Percentiles rank a stretch among this genome's conserved stretches.
phyloP scores from a whole-genome alignment of 306 rosid genomes.

The Citrullus colocynthis region DNA sequence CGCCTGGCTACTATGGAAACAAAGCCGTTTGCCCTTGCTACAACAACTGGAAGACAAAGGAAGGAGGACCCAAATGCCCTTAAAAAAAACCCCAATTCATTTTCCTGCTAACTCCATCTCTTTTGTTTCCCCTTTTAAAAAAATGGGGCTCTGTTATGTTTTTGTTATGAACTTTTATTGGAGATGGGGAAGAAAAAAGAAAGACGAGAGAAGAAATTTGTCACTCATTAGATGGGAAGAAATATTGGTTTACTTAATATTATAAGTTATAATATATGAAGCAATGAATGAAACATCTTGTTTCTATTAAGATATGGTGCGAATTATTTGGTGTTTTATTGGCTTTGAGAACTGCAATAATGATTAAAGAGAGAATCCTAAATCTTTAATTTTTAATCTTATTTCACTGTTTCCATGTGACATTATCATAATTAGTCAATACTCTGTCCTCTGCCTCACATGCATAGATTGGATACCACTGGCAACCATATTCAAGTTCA shows the following conservation, averaged over 20 bases:
- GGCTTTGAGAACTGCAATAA: background rate
- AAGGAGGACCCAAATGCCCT: conserved; percentile 92
- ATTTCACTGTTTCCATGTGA: background rate
- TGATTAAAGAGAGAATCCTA: background rate
- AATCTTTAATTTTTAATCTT: background rate
- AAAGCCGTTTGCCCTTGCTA: conserved; percentile 87
- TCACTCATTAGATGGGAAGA: background rate
- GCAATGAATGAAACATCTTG: conserved; percentile 1
- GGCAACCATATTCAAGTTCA: background rate
- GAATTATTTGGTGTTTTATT: background rate
- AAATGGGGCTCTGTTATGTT: background rate
- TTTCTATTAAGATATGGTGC: background rate
- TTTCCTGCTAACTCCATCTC: background rate
- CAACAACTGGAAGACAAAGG: conserved; percentile 90
- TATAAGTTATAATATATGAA: background rate
- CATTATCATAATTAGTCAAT: background rate
- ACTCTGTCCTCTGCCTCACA: background rate
- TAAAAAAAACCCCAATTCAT: background rate
- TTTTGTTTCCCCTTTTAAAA: too few relatives aligned
- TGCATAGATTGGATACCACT: background rate
- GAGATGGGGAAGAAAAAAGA: background rate
- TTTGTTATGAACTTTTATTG: background rate
- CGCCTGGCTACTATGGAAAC: conserved; percentile 85
- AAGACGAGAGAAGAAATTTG: background rate
- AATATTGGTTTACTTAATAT: background rate